Evolutionary conservation across 495 filamentous ascomycete genomes (phyloP), one percentile per base, ranked within the genome.

Genomic region (Glutinoglossum americanum): DNA sequence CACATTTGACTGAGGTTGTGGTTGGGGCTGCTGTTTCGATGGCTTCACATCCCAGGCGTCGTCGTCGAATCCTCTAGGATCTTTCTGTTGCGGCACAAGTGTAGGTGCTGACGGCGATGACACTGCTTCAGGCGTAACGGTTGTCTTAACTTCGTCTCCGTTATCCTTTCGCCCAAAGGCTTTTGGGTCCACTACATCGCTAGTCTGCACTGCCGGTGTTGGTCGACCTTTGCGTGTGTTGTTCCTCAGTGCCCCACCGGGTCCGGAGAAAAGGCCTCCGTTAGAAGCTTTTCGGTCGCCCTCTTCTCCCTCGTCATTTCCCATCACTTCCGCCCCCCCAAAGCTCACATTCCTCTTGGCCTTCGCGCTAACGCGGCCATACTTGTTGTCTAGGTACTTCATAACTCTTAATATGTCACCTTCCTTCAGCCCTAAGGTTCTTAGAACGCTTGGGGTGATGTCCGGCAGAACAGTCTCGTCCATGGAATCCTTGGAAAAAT

Each of bases 41-140:
- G 89, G 86, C 72, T 96, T 96, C 9, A 92, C 82, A 64, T 89
- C 86, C 92, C 92, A 99, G 28, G 93, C 93, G 73, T 96, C 87
- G 64, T 98, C 93, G 45, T 99, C 92, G 61, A 99, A 97, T 23
- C 88, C 88, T 54, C 73, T 69, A 21, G 68, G 54, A 32, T 68
- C 67, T 63, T 68, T 70, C 56, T 67, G 65, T 21, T 61, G 60
- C n/a, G 68, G 64, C 11, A 65, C 58, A 21, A 80, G 74, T 58
- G 73, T 73, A 49, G 74, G 69, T 3, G 73, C 63, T 11, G 75
- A 62, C 45, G 80, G 80, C 44, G 76, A 74, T 3, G 74, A 61
- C 1, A 70, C 66, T 13, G 69, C 60, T 35, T 75, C 64, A 35
- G 71, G 64, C 27, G 74, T 66, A 69, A 62, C 27, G 69, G 70